Conservation (phyloP, 257 asterid genomes). For the Apocynum venetum region DNA sequence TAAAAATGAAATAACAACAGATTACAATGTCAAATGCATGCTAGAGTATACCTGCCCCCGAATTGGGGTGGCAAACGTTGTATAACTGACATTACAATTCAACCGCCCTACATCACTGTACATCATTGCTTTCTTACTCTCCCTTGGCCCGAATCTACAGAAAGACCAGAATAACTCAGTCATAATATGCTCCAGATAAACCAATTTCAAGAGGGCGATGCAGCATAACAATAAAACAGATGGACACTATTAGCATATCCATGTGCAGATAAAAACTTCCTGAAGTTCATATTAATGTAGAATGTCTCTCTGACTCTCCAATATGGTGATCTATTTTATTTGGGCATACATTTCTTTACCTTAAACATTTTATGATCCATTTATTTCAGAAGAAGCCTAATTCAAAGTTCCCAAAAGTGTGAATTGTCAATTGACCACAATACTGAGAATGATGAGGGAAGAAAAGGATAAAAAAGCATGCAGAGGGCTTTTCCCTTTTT, state of each 20-base stretch:
- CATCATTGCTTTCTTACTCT: constrained; percentile 97
- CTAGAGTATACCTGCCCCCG: constrained; percentile 64
- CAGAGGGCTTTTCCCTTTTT: background rate
- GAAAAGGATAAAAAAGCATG: background rate
- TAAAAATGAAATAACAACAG: constrained; percentile 8
- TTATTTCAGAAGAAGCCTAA: background rate
- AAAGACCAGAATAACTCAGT: constrained; percentile 11
- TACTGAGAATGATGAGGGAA: background rate
- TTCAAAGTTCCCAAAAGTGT: background rate
- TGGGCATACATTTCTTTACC: background rate
- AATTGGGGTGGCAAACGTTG: constrained; percentile 67
- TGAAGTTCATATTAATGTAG: background rate
- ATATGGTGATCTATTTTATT: background rate
- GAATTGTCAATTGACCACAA: background rate
- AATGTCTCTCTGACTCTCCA: background rate
- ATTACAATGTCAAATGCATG: background rate
- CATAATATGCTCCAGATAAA: background rate
- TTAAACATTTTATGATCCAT: background rate
- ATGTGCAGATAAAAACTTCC: background rate
- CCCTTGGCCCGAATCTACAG: constrained; percentile 86
- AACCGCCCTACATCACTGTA: constrained; percentile 84
- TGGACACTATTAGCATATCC: background rate
- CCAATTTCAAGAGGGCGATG: constrained; percentile 16
- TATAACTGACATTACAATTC: constrained; percentile 80
- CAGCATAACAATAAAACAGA: constrained; percentile 15